These are phyloP conservation scores for Ceratocystis cacaofunesta DNA, from an alignment of 2,329 filamentous ascomycete genomes.

Conservation along the genomic window DNA sequence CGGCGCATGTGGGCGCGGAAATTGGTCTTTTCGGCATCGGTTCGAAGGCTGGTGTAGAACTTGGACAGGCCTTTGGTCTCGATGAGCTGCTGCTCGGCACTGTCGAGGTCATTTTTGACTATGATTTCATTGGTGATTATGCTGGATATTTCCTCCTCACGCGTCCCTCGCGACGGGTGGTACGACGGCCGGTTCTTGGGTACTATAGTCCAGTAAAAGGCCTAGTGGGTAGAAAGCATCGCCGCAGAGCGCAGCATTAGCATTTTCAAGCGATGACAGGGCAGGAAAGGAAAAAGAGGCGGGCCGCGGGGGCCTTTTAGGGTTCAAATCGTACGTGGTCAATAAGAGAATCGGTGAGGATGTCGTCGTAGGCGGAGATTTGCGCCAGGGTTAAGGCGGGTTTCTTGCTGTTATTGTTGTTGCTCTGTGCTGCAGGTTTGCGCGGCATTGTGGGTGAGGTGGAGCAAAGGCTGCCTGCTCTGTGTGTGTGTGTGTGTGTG, in stretches of 20 bases:
- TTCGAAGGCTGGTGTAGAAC: slow-evolving; percentile 52
- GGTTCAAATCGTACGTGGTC: slow-evolving; percentile 58
- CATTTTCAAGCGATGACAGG: slow-evolving; percentile 18
- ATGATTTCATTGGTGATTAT: slow-evolving; percentile 54
- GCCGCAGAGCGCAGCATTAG: slow-evolving; percentile 13
- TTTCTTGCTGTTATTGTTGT: slow-evolving; percentile 33
- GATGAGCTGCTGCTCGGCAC: slow-evolving; percentile 59
- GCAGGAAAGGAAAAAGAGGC: slow-evolving; percentile 2
- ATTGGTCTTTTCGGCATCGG: slow-evolving; percentile 68
- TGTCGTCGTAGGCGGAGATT: slow-evolving; percentile 85
- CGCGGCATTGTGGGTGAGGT: slow-evolving; percentile 6
- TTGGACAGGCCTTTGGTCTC: slow-evolving; percentile 58
- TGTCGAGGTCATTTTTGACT: slow-evolving; percentile 53
- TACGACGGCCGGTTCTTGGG: slow-evolving; percentile 87
- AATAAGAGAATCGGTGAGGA: slow-evolving; percentile 85
- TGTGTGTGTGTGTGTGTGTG: not conserved
- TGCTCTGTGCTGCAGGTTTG: not conserved
- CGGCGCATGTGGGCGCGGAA: slow-evolving; percentile 75
- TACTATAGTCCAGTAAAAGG: slow-evolving; percentile 91
- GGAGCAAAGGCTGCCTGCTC: too few species aligned
- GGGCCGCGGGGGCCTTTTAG: not conserved
- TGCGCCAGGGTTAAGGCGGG: slow-evolving; percentile 72
- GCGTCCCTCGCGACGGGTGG: slow-evolving; percentile 65
- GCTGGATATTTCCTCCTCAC: slow-evolving; percentile 45
- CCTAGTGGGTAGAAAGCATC: slow-evolving; percentile 34